Evolutionary conservation across 1,139 yeast genomes (phyloP).

Genomic region (Blastobotrys illinoisensis): DNA sequence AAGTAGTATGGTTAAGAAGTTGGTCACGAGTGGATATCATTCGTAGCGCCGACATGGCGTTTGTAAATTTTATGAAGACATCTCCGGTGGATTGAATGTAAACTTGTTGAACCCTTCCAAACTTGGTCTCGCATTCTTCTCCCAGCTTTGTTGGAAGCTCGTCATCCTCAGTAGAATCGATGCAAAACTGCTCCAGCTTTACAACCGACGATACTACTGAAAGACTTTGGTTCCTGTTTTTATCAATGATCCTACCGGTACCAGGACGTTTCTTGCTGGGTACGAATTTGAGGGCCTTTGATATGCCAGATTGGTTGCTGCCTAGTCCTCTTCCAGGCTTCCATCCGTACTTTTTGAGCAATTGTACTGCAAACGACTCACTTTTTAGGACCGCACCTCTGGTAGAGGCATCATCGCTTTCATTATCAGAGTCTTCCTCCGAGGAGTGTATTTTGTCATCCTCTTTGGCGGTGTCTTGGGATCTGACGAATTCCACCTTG

Average conservation of each 20-base stretch:
- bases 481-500: background rate
- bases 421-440: conserved; percentile 3
- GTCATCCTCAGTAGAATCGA: conserved; percentile 2
- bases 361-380: conserved; percentile 8
- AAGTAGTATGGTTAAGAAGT: background rate
- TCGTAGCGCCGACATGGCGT: conserved; percentile 7
- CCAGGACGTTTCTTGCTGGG: conserved; percentile 16
- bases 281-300: conserved; percentile 17
- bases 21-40: background rate
- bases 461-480: background rate
- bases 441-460: conserved; percentile 1
- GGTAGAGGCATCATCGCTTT: conserved; percentile 10
- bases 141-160: conserved; percentile 7
- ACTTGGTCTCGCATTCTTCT: conserved; percentile 6
- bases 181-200: conserved; percentile 15
- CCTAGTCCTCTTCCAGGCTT: conserved; percentile 19
- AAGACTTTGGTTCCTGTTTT: conserved; percentile 9
- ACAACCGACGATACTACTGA: conserved; percentile 21
- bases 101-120: conserved; percentile 11
- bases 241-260: conserved; percentile 18
- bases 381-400: background rate
- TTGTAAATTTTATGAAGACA: conserved; percentile 9
- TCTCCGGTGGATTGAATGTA: conserved; percentile 6
- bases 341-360: conserved; percentile 25
- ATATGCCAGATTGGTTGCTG: conserved; percentile 17